Conservation (phyloP, 345 rosid species). For the Corchorus olitorius region DNA sequence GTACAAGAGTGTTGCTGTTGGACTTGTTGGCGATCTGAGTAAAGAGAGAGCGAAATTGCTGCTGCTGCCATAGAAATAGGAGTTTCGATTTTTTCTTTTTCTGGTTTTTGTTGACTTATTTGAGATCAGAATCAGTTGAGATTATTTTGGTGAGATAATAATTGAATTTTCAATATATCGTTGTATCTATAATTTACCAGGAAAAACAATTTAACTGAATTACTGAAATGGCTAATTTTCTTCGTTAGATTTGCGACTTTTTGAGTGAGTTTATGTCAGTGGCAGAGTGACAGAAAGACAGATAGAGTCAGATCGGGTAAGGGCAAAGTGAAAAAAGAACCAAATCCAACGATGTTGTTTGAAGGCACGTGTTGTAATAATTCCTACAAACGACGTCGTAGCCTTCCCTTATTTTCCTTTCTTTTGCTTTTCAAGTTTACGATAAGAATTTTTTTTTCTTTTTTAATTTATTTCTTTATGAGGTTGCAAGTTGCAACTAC, state of each 20-base stretch:
- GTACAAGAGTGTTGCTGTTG: background rate
- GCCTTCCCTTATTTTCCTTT: too few species aligned
- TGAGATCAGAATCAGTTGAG: background rate
- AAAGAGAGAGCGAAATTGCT: constrained; percentile 44
- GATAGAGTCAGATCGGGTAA: background rate
- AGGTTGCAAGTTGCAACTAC: too few species aligned
- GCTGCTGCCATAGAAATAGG: constrained; percentile 51
- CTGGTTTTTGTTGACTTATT: background rate
- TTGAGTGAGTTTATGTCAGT: background rate
- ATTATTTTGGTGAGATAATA: background rate
- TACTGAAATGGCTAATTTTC: background rate
- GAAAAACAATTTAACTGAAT: background rate
- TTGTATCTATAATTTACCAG: background rate
- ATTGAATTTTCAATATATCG: background rate
- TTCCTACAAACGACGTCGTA: too few species aligned
- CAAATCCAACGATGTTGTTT: background rate
- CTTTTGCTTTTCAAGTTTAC: too few species aligned
- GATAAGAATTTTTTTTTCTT: too few species aligned
- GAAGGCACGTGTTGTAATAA: background rate
- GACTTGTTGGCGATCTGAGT: constrained; percentile 37
- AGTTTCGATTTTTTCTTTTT: background rate
- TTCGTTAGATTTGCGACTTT: background rate
- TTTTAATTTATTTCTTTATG: too few species aligned
- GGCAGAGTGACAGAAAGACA: background rate
- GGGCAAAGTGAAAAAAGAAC: background rate